These are phyloP conservation scores for Lophiostoma macrostomum DNA, from an alignment of 495 filamentous ascomycete species.

Conservation along the genomic window DNA sequence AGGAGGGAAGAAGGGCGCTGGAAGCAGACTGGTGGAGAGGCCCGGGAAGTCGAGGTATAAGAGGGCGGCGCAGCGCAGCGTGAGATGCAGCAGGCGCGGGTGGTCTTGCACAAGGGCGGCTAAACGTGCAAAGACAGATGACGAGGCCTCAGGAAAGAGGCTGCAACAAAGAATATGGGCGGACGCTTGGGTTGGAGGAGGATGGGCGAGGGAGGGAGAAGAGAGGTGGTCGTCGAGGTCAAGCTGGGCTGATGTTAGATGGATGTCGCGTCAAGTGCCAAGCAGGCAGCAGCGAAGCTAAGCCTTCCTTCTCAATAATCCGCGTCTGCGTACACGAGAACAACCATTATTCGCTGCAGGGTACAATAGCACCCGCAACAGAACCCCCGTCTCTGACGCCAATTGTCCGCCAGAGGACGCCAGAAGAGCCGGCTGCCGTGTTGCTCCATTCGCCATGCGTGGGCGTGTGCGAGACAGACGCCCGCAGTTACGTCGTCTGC, in stretches of 20 bases:
- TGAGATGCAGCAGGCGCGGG: constrained; percentile 1
- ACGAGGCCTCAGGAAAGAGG: constrained; percentile 30
- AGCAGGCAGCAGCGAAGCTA: constrained; percentile 29
- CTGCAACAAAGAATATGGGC: constrained; percentile 3
- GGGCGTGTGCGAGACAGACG: not conserved
- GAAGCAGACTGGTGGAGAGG: not conserved
- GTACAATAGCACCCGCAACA: constrained; percentile 17
- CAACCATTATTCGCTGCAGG: constrained; percentile 12
- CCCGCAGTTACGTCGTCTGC: not conserved
- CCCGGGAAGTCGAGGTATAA: constrained; percentile 21
- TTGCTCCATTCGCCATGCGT: constrained; percentile 5
- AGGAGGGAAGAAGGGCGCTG: constrained; percentile 18
- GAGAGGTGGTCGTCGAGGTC: constrained; percentile 9
- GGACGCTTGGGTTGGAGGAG: not conserved
- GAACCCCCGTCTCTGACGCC: constrained; percentile 8
- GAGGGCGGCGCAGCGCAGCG: constrained; percentile 26
- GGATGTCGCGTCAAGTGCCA: constrained; percentile 7
- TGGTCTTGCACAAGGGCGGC: constrained; percentile 21
- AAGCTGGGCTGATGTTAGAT: constrained; percentile 4
- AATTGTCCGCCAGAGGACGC: not conserved
- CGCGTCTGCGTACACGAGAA: constrained; percentile 5
- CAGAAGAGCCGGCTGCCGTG: constrained; percentile 1
- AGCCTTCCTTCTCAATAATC: constrained; percentile 14
- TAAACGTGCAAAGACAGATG: constrained; percentile 17
- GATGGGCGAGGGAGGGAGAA: not conserved